Evolutionary conservation across 2,329 filamentous ascomycete species (phyloP).

Genomic region (Daldinia sp.): DNA sequence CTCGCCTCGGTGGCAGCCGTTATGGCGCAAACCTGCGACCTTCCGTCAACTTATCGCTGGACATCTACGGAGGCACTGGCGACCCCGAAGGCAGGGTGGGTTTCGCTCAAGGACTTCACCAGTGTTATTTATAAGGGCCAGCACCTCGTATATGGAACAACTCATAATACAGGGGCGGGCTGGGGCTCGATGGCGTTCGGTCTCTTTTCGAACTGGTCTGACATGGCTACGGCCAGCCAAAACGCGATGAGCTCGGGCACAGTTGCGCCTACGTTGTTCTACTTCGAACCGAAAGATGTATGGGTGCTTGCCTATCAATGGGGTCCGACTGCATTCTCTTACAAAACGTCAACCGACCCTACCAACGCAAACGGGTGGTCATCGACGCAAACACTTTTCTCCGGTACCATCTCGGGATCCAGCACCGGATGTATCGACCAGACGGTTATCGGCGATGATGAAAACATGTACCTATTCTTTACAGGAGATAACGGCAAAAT

Average conservation of each 20-base stretch:
- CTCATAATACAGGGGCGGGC: slow-evolving; percentile 51
- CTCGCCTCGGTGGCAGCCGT: slow-evolving; percentile 34
- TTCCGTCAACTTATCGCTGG: slow-evolving; percentile 66
- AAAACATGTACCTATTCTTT: slow-evolving; percentile 74
- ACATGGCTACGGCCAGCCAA: slow-evolving; percentile 61
- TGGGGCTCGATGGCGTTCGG: slow-evolving; percentile 69
- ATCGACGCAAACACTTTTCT: slow-evolving; percentile 61
- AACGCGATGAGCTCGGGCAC: slow-evolving; percentile 56
- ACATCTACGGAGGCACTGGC: slow-evolving; percentile 60
- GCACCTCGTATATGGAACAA: slow-evolving; percentile 68
- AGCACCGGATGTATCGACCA: slow-evolving; percentile 68
- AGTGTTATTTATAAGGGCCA: slow-evolving; percentile 62
- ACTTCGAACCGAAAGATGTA: slow-evolving; percentile 66
- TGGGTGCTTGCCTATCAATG: slow-evolving; percentile 75
- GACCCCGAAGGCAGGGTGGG: slow-evolving; percentile 61
- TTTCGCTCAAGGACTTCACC: slow-evolving; percentile 70
- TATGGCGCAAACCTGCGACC: slow-evolving; percentile 51
- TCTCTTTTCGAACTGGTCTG: slow-evolving; percentile 60
- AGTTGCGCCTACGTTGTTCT: slow-evolving; percentile 70
- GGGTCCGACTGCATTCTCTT: slow-evolving; percentile 67
- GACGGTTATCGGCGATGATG: slow-evolving; percentile 67
- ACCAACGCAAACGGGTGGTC: slow-evolving; percentile 67
- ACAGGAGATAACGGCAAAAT: slow-evolving; percentile 72
- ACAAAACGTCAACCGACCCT: slow-evolving; percentile 66
- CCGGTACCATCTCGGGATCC: slow-evolving; percentile 60